Evolutionary conservation across 306 rosid species (phyloP).

Genomic region (Lotus japonicus): DNA sequence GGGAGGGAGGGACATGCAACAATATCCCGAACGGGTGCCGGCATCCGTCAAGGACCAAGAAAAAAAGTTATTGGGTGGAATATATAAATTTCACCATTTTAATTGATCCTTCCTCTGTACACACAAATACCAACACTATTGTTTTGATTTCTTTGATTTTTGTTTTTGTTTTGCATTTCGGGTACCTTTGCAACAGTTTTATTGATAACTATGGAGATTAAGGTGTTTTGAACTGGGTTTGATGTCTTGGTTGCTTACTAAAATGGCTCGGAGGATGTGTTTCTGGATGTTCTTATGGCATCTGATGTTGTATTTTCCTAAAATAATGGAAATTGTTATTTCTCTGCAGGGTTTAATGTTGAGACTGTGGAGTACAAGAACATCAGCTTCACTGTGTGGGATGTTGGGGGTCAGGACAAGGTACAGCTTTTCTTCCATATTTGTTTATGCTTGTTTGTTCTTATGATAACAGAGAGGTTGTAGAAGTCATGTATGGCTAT

Average conservation of each 20-base stretch:
- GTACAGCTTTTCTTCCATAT: slow-evolving; percentile 28
- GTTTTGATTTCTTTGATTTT: too few relatives aligned
- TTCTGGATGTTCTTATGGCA: not conserved
- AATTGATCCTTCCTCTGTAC: too few relatives aligned
- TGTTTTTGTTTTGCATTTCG: not conserved
- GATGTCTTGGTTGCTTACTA: not conserved
- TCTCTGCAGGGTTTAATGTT: slow-evolving; percentile 79
- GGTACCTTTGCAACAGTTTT: not conserved
- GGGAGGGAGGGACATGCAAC: too few relatives aligned
- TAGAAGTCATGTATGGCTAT: not conserved
- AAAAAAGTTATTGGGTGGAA: too few relatives aligned
- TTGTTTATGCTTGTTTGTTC: slow-evolving; percentile 6
- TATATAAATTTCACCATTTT: too few relatives aligned
- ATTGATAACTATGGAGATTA: not conserved
- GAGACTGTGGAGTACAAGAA: slow-evolving; percentile 97
- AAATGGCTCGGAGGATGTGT: not conserved
- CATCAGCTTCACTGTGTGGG: slow-evolving; percentile 99
- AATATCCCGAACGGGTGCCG: too few relatives aligned
- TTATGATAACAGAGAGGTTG: not conserved
- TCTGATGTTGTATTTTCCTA: not conserved
- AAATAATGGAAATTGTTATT: not conserved
- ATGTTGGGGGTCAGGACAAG: slow-evolving; percentile 99
- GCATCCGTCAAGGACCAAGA: too few relatives aligned
- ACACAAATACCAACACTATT: too few relatives aligned
- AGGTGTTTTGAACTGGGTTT: not conserved